A percentile compares a stretch with the other conserved stretches of the same genome.
phyloP scores from a whole-genome alignment of 805 yeast genomes.

The Saccharomyces eubayanus region DNA sequence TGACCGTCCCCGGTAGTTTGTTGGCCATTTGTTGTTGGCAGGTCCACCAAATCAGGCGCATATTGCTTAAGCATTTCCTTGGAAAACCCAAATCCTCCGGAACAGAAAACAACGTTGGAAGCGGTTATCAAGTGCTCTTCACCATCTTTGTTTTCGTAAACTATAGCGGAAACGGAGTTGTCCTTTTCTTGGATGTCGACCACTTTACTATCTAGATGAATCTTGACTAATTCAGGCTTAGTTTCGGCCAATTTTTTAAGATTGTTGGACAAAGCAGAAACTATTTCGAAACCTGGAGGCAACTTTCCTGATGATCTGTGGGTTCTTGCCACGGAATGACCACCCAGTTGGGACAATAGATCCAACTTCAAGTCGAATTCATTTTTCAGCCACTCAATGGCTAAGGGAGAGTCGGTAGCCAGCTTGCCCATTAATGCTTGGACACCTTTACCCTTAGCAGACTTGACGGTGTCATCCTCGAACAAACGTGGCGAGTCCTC shows the following conservation, averaged over 20 bases:
- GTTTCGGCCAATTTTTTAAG: slow-evolving; percentile 29
- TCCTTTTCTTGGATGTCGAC: slow-evolving; percentile 25
- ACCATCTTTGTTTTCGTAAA: slow-evolving; percentile 30
- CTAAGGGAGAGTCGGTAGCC: slow-evolving; percentile 53
- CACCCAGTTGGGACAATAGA: slow-evolving; percentile 69
- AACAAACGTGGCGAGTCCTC: slow-evolving; percentile 53
- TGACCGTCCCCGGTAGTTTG: slow-evolving; percentile 57
- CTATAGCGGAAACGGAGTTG: slow-evolving; percentile 35
- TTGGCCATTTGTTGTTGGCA: slow-evolving; percentile 50
- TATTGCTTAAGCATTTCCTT: slow-evolving; percentile 34
- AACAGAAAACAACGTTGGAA: slow-evolving; percentile 40
- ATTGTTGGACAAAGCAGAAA: slow-evolving; percentile 37
- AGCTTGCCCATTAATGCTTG: slow-evolving; percentile 51
- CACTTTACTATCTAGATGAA: slow-evolving; percentile 35
- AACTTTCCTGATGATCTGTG: slow-evolving; percentile 59
- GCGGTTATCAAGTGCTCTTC: slow-evolving; percentile 23
- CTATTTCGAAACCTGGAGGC: slow-evolving; percentile 55
- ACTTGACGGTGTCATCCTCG: slow-evolving; percentile 55
- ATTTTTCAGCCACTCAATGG: slow-evolving; percentile 66
- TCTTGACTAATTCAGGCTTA: slow-evolving; percentile 27
- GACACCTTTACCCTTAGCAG: slow-evolving; percentile 56
- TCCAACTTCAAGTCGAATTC: slow-evolving; percentile 55
- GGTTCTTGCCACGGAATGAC: slow-evolving; percentile 73
- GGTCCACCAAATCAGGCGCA: slow-evolving; percentile 38
- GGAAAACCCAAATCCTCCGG: slow-evolving; percentile 49